These are phyloP conservation scores for Fusarium tricinctum DNA, from an alignment of 2,329 filamentous ascomycete genomes.

Conservation along the genomic window DNA sequence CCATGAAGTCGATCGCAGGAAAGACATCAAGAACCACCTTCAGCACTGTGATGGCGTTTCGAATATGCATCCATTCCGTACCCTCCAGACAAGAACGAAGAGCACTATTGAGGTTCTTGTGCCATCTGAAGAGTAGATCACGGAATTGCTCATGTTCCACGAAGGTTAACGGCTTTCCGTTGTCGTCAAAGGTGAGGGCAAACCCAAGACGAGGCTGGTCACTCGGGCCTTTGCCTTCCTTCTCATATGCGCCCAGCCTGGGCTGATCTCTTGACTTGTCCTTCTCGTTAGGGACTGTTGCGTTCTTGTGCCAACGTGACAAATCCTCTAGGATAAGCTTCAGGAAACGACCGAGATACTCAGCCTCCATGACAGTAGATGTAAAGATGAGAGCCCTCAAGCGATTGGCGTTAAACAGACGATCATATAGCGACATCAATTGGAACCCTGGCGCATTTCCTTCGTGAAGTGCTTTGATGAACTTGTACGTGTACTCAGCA, in stretches of 20 bases:
- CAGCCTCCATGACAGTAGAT: slow-evolving; percentile 90
- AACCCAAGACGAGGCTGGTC: slow-evolving; percentile 79
- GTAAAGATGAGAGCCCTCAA: slow-evolving; percentile 87
- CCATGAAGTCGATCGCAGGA: slow-evolving; percentile 92
- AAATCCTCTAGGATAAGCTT: slow-evolving; percentile 86
- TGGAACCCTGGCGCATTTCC: slow-evolving; percentile 88
- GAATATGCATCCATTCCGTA: slow-evolving; percentile 96
- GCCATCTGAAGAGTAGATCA: slow-evolving; percentile 89
- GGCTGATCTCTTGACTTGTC: slow-evolving; percentile 59
- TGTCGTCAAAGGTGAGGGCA: slow-evolving; percentile 76
- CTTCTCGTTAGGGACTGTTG: slow-evolving; percentile 63
- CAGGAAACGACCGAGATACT: slow-evolving; percentile 93
- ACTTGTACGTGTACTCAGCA: slow-evolving; percentile 87
- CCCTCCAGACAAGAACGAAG: slow-evolving; percentile 85
- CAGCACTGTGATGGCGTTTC: slow-evolving; percentile 92
- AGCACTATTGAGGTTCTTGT: slow-evolving; percentile 82
- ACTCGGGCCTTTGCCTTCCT: slow-evolving; percentile 73
- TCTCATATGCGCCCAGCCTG: slow-evolving; percentile 84
- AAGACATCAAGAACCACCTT: slow-evolving; percentile 86
- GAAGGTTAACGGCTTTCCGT: slow-evolving; percentile 76
- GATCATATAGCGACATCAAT: slow-evolving; percentile 84
- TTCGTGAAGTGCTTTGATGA: slow-evolving; percentile 89
- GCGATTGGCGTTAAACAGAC: slow-evolving; percentile 86
- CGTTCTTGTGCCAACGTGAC: slow-evolving; percentile 85
- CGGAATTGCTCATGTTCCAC: slow-evolving; percentile 90